Conservation (phyloP, 352 stramenopile species). For the Nothophytophthora sp. region DNA sequence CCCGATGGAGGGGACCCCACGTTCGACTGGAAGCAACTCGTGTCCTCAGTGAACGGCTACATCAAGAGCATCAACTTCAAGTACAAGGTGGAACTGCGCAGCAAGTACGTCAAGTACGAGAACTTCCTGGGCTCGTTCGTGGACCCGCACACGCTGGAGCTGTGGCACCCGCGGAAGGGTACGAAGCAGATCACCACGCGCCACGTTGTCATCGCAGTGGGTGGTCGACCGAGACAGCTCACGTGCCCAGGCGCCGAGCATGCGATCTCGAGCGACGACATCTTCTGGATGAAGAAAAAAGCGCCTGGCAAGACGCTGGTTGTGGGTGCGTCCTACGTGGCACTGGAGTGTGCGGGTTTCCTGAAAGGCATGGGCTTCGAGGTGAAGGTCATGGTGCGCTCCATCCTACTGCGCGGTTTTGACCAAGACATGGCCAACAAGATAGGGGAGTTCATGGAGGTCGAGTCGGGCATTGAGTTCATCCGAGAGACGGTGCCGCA, state of each 20-base stretch:
- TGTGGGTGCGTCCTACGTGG: conserved; percentile 98
- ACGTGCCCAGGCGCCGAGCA: conserved; percentile 91
- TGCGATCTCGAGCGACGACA: conserved; percentile 92
- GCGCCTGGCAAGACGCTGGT: conserved; percentile 96
- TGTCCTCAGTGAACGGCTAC: conserved; percentile 96
- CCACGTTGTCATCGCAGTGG: conserved; percentile 95
- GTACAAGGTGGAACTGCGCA: conserved; percentile 96
- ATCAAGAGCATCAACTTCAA: conserved; percentile 99
- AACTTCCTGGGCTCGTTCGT: conserved; percentile 94
- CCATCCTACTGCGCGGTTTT: conserved; percentile 97
- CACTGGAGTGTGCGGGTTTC: conserved; percentile 98
- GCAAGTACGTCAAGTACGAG: conserved; percentile 95
- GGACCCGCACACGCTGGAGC: conserved; percentile 93
- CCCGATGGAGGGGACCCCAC: conserved; percentile 11
- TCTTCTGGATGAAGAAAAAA: conserved; percentile 80
- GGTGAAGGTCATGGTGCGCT: conserved; percentile 97
- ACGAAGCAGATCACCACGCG: conserved; percentile 91
- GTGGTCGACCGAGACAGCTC: conserved; percentile 91
- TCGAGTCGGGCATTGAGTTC: conserved; percentile 91
- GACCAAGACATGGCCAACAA: conserved; percentile 96
- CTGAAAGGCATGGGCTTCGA: conserved; percentile 95
- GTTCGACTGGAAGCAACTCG: conserved; percentile 93
- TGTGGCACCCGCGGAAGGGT: conserved; percentile 88
- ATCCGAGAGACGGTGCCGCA: conserved; percentile 88
- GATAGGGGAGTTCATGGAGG: conserved; percentile 95